Conservation (phyloP, 2,329 filamentous ascomycete species). For the Hypomyces rosellus region DNA sequence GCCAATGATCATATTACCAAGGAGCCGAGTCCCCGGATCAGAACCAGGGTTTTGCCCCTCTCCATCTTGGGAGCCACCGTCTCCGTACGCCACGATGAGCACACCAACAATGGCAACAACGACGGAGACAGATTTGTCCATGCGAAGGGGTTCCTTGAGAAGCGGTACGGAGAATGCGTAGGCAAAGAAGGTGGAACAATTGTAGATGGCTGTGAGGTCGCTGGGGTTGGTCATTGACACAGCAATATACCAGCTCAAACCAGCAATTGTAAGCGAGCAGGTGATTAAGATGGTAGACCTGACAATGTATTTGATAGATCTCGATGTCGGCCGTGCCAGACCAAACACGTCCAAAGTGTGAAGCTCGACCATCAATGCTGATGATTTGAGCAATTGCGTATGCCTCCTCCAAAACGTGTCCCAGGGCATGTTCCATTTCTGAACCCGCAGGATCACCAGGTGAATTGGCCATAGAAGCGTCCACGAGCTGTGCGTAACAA, state of each 20-base stretch:
- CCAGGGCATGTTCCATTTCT: slow-evolving; percentile 76
- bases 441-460: slow-evolving; percentile 70
- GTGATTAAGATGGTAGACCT: slow-evolving; percentile 78
- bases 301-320: slow-evolving; percentile 57
- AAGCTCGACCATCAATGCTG: slow-evolving; percentile 76
- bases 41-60: slow-evolving; percentile 40
- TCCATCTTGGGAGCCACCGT: slow-evolving; percentile 43
- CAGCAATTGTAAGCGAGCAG: slow-evolving; percentile 78
- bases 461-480: slow-evolving; percentile 80
- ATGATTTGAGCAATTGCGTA: slow-evolving; percentile 43
- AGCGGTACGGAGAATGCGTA: slow-evolving; percentile 94
- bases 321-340: slow-evolving; percentile 24
- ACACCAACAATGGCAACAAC: slow-evolving; percentile 83
- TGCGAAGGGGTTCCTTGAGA: slow-evolving; percentile 73
- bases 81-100: slow-evolving; percentile 91
- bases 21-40: slow-evolving; percentile 56
- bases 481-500: slow-evolving; percentile 95
- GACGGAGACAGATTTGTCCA: slow-evolving; percentile 83
- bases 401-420: slow-evolving; percentile 72
- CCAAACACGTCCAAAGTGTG: slow-evolving; percentile 63
- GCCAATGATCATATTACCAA: slow-evolving; percentile 90
- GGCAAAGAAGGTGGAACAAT: slow-evolving; percentile 97
- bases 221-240: slow-evolving; percentile 89
- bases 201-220: slow-evolving; percentile 96
- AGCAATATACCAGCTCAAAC: slow-evolving; percentile 91